A percentile compares a stretch with the other conserved stretches of the same genome.
phyloP scores from a whole-genome alignment of 2,329 filamentous ascomycete genomes.

The Stemphylium beticola region DNA sequence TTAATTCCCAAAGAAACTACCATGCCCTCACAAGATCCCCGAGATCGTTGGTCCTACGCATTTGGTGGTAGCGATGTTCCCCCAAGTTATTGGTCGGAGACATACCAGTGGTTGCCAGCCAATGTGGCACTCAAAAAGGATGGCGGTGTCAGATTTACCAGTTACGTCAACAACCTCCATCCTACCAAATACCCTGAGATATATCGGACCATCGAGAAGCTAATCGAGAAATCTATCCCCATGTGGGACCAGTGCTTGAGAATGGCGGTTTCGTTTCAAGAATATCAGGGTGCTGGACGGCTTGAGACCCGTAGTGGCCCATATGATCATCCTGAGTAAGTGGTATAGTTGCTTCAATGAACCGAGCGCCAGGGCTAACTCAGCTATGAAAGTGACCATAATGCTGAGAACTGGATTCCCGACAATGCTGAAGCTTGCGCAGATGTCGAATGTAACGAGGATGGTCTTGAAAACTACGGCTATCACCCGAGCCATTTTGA shows the following conservation, averaged over 20 bases:
- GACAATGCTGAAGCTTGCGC: slow-evolving; percentile 3
- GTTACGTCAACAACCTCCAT: slow-evolving; percentile 63
- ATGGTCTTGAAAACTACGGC: background rate
- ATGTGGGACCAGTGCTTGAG: slow-evolving; percentile 32
- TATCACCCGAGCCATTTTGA: too few relatives aligned
- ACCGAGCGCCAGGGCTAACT: background rate
- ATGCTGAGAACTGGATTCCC: slow-evolving; percentile 22
- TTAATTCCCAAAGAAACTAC: slow-evolving; percentile 16
- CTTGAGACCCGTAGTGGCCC: slow-evolving; percentile 9
- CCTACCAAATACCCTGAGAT: slow-evolving; percentile 41
- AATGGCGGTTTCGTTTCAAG: background rate
- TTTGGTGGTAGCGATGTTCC: slow-evolving; percentile 12
- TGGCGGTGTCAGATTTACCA: slow-evolving; percentile 49
- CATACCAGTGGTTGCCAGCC: slow-evolving; percentile 59
- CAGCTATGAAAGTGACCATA: slow-evolving; percentile 18
- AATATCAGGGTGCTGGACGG: slow-evolving; percentile 18
- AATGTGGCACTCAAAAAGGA: slow-evolving; percentile 53
- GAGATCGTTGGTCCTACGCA: background rate
- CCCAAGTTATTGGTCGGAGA: slow-evolving; percentile 26
- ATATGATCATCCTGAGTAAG: slow-evolving; percentile 2
- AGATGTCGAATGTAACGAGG: slow-evolving; percentile 4
- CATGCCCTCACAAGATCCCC: background rate
- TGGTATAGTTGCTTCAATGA: background rate
- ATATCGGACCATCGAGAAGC: slow-evolving; percentile 26
- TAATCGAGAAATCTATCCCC: slow-evolving; percentile 28